Base-by-base conservation (phyloP, 2,329 filamentous ascomycete genomes). In the Aspergillus tamarii region DNA sequence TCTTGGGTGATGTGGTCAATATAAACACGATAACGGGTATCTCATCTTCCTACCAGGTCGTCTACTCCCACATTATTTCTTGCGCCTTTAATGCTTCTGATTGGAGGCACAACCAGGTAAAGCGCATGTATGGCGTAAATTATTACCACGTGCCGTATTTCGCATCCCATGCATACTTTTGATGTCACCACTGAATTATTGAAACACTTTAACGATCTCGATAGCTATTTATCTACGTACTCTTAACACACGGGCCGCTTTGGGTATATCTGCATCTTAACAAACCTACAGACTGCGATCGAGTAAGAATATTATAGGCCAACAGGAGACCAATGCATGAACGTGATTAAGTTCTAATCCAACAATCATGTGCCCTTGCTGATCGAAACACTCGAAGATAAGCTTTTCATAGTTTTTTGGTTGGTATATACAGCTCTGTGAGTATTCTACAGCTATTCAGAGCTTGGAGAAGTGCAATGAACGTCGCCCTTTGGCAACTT, bases 401-500 rank as follows among this genome's bases (percentile, higher is more conserved):
- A 41, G 39, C 39, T 19, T 41, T 41, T 41, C 39, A 41, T 41
- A 41, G 19, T 41, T 19, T 41, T n/a, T 41, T 41, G 10, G 19
- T 41, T 8, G 19, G 39, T 41, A 16, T 10, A 41, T 41, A n/a
- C 21, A 21, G 12, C 2, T 39, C 10, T 39, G 21, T 10, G 28
- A 14, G 9, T 32, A n/a, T 30, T 12, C 12, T n/a, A 28, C 9
- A 23, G 7, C 14, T 54, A 26, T 56, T 66, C 70, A 79, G 50
- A 78, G 69, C 56, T 74, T 78, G 8, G 73, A 63, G 32, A 50
- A 62, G 19, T 34, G 61, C 46, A 14, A 14, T 14, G 56, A 46
- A 53, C 67, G 65, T 39, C 76, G 72, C 23, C 72, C 69, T 60
- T 74, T 76, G 26, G 76, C 72, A 52, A 75, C 69, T 28, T 71